Base-by-base conservation (phyloP, 805 yeast species). In the Nakazawaea anatomiae region DNA sequence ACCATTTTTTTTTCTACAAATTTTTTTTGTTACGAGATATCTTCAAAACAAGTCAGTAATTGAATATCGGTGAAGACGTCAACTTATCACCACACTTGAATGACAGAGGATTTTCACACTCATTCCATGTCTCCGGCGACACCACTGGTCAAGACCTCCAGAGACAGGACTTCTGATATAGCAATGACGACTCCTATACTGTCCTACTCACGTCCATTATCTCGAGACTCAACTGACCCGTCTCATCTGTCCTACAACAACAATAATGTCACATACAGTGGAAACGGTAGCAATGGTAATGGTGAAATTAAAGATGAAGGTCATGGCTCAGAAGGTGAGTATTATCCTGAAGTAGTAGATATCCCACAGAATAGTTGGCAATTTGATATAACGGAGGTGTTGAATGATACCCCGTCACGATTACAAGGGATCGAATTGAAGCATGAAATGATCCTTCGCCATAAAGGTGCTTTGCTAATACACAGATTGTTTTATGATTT, bases 401-500 rank as follows among this genome's bases (percentile, higher is more conserved):
- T 57, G 42, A 35, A 56, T 2, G 48, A 52, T 2, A 58, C 70
- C 1, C 72, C 77, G 2, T 71, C 77, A 0, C 57, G 75, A 36
- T 55, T 54, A 7, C 54, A 64, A n/a, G 66, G 67, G 12, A 56
- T 77, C 7, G 38, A 64, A 1, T 66, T 60, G 36, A 57, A 61
- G 3, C 71, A 67, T 4, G 83, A 80, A 60, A 58, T 70, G 28
- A 58, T 60, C 29, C 65, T 65, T 55, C 67, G 82, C 43, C 65
- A 73, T 44, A 79, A 77, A 55, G 84, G 82, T 8, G 71, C 71
- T 7, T 65, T 68, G 28, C 78, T 75, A 57, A 63, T 79, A 41
- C 70, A 72, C 9, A 68, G 67, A 42, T 72, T 77, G 48, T 73
- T 79, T 42, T 55, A 66, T 32, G 70, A 67, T 50, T 63, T 79